These are phyloP conservation scores for Kodamaea sagamina DNA, from an alignment of 805 yeast genomes.

Conservation along the genomic window DNA sequence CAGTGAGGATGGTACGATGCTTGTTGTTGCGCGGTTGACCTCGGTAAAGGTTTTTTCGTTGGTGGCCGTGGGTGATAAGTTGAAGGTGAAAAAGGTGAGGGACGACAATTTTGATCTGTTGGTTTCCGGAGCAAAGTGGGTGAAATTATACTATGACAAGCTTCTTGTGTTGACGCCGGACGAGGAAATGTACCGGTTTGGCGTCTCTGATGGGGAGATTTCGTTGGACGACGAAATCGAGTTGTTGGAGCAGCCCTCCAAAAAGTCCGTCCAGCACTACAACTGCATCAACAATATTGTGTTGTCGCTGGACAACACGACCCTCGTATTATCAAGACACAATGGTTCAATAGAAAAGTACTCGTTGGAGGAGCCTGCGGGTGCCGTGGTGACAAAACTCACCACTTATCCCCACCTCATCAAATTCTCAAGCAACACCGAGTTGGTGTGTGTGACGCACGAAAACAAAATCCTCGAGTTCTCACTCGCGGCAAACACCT, in stretches of 20 bases:
- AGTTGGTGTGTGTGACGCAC: conserved; percentile 65
- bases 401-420: conserved; percentile 62
- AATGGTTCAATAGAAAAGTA: conserved; percentile 65
- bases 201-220: conserved; percentile 27
- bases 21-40: conserved; percentile 72
- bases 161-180: conserved; percentile 57
- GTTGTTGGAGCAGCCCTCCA: conserved; percentile 17
- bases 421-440: conserved; percentile 50
- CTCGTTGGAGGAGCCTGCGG: conserved; percentile 27
- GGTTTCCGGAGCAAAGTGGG: conserved; percentile 57
- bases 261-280: conserved; percentile 41
- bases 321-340: conserved; percentile 59
- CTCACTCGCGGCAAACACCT: conserved; percentile 31
- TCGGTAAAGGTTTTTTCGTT: conserved; percentile 70
- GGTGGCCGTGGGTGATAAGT: conserved; percentile 38
- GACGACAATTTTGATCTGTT: conserved; percentile 42
- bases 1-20: conserved; percentile 61
- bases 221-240: conserved; percentile 47
- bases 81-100: conserved; percentile 55
- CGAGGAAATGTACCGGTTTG: conserved; percentile 56
- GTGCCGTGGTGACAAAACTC: conserved; percentile 56
- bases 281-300: conserved; percentile 55
- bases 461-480: conserved; percentile 79
- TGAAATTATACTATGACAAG: conserved; percentile 47
- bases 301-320: conserved; percentile 45